A percentile compares a stretch with the other conserved stretches of the same genome.
phyloP scores from a whole-genome alignment of 306 rosid genomes.

The Sicyos baderoa region DNA sequence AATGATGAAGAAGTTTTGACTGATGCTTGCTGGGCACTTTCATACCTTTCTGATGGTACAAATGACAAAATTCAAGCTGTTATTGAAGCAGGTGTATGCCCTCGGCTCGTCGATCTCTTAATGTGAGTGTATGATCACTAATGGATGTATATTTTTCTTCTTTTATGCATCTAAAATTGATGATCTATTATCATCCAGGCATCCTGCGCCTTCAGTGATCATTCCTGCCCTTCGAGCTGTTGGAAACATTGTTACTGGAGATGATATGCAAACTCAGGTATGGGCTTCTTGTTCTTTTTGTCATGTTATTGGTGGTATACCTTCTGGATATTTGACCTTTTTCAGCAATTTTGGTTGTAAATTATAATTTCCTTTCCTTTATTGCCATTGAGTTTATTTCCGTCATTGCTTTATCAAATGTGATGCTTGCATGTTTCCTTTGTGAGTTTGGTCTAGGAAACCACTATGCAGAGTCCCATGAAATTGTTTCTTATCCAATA shows the following conservation, averaged over 20 bases:
- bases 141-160: neutral
- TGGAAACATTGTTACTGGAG: conserved; percentile 94
- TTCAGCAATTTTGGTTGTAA: neutral
- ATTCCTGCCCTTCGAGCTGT: conserved; percentile 93
- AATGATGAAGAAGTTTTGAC: conserved; percentile 92
- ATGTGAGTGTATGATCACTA: conserved; percentile 38
- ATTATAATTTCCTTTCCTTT: neutral
- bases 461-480: too few relatives aligned
- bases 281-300: neutral
- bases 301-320: neutral
- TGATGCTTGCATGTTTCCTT: neutral
- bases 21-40: conserved; percentile 97
- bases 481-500: too few relatives aligned
- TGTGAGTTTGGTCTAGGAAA: neutral
- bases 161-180: neutral
- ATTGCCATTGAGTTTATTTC: neutral
- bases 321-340: neutral
- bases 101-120: conserved; percentile 78
- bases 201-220: conserved; percentile 78
- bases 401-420: neutral
- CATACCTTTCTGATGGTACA: conserved; percentile 91
- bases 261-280: conserved; percentile 96
- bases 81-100: conserved; percentile 78
- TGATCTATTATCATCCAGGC: conserved; percentile 35
- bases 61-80: conserved; percentile 96